Evolutionary conservation across 495 filamentous ascomycete genomes (phyloP).

Genomic region (Neurospora tetraspora): DNA sequence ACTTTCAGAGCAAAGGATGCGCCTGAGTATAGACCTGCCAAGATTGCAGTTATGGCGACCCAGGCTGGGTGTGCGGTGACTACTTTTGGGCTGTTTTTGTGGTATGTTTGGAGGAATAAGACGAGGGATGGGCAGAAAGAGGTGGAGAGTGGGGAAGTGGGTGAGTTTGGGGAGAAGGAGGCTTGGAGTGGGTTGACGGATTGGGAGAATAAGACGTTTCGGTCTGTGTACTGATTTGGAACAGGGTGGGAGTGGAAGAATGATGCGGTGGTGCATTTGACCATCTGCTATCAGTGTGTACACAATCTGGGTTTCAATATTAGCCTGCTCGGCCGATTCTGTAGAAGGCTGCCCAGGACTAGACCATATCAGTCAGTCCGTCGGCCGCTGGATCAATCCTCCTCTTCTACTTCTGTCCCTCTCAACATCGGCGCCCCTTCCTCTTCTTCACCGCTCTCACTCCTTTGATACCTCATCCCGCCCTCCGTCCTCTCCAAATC

Average conservation of each 20-base stretch:
- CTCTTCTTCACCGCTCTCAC: slow-evolving; percentile 12
- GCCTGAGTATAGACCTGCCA: slow-evolving; percentile 52
- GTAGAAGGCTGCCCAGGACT: background rate
- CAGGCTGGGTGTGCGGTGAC: slow-evolving; percentile 24
- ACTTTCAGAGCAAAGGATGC: slow-evolving; percentile 52
- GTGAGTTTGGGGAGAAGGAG: too few relatives aligned
- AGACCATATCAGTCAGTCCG: background rate
- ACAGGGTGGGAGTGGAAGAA: background rate
- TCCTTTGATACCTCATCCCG: too few relatives aligned
- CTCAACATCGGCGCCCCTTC: slow-evolving; percentile 13
- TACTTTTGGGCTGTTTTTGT: slow-evolving; percentile 23
- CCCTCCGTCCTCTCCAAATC: too few relatives aligned
- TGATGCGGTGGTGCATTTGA: background rate
- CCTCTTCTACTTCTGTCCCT: slow-evolving; percentile 3
- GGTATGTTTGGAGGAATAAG: slow-evolving; percentile 31
- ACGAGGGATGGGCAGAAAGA: too few relatives aligned
- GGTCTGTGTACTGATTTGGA: slow-evolving; percentile 21
- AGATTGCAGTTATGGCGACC: slow-evolving; percentile 43
- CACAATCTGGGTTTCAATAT: background rate
- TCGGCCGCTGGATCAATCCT: background rate
- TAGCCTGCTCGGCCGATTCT: background rate
- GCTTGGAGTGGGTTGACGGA: slow-evolving; percentile 28
- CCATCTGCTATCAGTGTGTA: background rate
- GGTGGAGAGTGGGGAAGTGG: too few relatives aligned
- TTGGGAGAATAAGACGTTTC: slow-evolving; percentile 29